Percentiles rank a stretch among this genome's conserved stretches.
Conservation (phyloP, 345 rosid genomes). For the Populus alba region DNA sequence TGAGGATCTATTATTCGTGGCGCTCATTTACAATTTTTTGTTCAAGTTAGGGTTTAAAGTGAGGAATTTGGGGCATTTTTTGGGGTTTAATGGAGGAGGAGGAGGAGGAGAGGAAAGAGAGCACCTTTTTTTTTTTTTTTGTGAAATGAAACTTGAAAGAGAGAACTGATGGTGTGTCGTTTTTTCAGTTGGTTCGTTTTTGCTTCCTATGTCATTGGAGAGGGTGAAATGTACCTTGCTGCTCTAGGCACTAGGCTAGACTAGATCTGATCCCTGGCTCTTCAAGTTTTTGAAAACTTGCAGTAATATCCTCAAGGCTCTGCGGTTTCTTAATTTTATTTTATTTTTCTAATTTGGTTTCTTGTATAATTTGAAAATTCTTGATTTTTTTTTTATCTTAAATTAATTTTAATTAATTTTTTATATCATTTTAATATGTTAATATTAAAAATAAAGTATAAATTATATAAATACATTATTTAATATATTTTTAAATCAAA, state of each 20-base stretch:
- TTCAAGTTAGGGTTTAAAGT: slow-evolving; percentile 39
- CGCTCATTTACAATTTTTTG: slow-evolving; percentile 20
- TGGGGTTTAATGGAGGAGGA: background rate
- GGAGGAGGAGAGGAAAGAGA: background rate
- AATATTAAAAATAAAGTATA: too few species aligned
- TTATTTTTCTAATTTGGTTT: too few species aligned
- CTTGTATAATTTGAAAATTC: too few species aligned
- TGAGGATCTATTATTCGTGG: slow-evolving; percentile 39
- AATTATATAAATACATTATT: too few species aligned
- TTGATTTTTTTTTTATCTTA: too few species aligned
- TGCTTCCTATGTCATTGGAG: slow-evolving; percentile 25
- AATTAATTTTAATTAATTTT: too few species aligned
- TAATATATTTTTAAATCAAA: too few species aligned
- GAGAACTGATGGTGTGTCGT: slow-evolving; percentile 7
- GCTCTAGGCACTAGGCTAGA: background rate
- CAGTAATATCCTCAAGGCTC: slow-evolving; percentile 4
- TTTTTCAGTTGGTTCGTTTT: background rate
- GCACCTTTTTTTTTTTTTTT: background rate
- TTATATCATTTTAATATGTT: too few species aligned
- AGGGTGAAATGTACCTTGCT: slow-evolving; percentile 8
- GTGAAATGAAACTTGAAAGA: background rate
- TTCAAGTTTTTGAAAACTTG: background rate
- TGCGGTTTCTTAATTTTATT: too few species aligned
- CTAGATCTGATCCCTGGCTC: background rate
- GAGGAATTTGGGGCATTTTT: slow-evolving; percentile 27